Conservation (phyloP, 2,329 filamentous ascomycete genomes). For the Aspergillus intermedius region DNA sequence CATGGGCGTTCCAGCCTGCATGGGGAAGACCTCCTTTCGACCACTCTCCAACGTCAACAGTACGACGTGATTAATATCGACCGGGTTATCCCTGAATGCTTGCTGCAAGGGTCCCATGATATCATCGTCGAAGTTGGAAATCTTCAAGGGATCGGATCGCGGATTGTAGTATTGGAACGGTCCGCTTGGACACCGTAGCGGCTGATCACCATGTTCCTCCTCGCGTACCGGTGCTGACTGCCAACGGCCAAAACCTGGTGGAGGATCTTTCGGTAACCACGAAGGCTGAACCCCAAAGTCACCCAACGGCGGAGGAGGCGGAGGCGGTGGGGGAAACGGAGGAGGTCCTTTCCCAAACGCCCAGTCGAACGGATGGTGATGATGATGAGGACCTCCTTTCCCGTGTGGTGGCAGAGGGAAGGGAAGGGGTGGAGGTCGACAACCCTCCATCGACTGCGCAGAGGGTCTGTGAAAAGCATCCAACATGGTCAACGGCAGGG, state of each 20-base stretch:
- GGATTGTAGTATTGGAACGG: conserved; percentile 24
- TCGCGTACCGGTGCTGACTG: conserved; percentile 11
- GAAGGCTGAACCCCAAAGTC: conserved; percentile 16
- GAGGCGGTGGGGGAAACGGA: neutral
- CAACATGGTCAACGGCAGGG: conserved; percentile 30
- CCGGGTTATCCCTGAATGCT: conserved; percentile 21
- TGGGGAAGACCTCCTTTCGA: conserved; percentile 36
- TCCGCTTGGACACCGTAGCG: conserved; percentile 5
- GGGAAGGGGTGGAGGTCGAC: conserved; percentile 15
- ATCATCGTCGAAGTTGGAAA: conserved; percentile 30
- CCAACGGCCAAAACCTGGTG: conserved; percentile 28
- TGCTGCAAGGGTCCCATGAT: conserved; percentile 25
- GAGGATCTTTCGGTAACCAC: conserved; percentile 26
- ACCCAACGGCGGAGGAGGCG: neutral
- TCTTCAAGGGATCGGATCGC: conserved; percentile 29
- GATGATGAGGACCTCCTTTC: neutral
- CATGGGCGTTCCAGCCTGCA: conserved; percentile 28
- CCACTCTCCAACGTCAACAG: conserved; percentile 36
- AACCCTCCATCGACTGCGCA: conserved; percentile 13
- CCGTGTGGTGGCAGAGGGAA: conserved; percentile 21
- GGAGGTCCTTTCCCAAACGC: neutral
- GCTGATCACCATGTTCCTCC: conserved; percentile 12
- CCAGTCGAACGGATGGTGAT: neutral
- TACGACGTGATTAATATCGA: conserved; percentile 35
- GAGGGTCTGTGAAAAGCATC: conserved; percentile 20